A percentile compares a stretch with the other conserved stretches of the same genome.
Conservation (phyloP, 2,329 filamentous ascomycete species). For the Botrytis elliptica region DNA sequence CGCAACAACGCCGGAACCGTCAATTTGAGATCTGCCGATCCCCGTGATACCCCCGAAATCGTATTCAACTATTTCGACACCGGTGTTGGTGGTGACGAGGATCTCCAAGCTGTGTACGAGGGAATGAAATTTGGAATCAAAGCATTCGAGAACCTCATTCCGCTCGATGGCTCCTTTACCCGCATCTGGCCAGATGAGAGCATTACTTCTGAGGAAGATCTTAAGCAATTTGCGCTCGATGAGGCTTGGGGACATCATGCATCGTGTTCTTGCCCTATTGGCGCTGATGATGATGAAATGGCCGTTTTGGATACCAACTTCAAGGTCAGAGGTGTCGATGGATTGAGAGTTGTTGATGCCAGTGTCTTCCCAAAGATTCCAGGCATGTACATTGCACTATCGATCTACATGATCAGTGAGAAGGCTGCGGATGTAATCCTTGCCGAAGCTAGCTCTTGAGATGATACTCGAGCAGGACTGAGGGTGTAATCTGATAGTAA, state of each 20-base stretch:
- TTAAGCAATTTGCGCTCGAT: conserved; percentile 50
- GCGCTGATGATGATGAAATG: conserved; percentile 49
- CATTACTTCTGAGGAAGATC: conserved; percentile 37
- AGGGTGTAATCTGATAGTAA: not conserved
- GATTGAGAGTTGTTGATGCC: conserved; percentile 59
- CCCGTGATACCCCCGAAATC: conserved; percentile 62
- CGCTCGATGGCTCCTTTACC: conserved; percentile 43
- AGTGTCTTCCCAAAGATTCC: conserved; percentile 53
- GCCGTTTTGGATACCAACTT: conserved; percentile 45
- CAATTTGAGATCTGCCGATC: conserved; percentile 57
- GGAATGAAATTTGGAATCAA: conserved; percentile 22
- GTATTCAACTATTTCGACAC: conserved; percentile 57
- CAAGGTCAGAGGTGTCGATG: conserved; percentile 38
- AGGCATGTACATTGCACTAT: conserved; percentile 51
- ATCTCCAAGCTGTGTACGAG: conserved; percentile 27
- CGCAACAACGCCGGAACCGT: conserved; percentile 62
- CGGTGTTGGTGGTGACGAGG: conserved; percentile 18
- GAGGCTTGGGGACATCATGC: conserved; percentile 59
- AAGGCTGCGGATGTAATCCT: conserved; percentile 47
- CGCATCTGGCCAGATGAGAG: conserved; percentile 46
- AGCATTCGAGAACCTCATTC: conserved; percentile 44
- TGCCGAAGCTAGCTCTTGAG: conserved; percentile 3
- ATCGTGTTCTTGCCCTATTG: conserved; percentile 50
- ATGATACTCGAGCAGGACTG: not conserved
- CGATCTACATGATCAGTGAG: conserved; percentile 57